phyloP scores from a whole-genome alignment of 345 rosid species.

The Jatropha curcas region DNA sequence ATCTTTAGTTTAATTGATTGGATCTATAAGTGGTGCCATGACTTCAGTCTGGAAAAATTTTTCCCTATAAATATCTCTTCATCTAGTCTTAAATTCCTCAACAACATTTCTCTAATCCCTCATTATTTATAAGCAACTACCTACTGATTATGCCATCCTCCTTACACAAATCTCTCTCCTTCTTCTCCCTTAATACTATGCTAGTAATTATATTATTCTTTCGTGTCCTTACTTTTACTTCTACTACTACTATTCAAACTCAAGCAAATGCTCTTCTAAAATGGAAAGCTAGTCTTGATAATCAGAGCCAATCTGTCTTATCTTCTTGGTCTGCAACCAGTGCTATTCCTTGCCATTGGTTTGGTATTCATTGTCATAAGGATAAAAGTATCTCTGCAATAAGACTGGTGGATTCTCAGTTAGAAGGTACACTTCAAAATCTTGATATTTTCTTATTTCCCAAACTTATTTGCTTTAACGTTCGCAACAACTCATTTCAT shows the following conservation, averaged over 20 bases:
- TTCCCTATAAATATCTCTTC: no score
- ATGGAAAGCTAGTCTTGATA: neutral
- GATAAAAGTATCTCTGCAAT: neutral
- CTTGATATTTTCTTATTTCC: conserved; percentile 32
- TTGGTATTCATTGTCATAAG: neutral
- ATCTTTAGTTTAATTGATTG: no score
- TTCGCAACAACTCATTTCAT: neutral
- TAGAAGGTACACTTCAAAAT: neutral
- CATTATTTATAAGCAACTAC: no score
- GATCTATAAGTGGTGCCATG: no score
- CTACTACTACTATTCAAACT: neutral
- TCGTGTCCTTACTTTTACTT: neutral
- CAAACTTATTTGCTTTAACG: conserved; percentile 11
- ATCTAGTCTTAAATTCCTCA: no score
- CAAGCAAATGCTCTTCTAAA: neutral
- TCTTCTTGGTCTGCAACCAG: neutral
- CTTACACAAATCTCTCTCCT: neutral
- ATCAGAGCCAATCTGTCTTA: neutral
- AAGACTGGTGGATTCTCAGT: conserved; percentile 7
- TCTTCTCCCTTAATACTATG: neutral
- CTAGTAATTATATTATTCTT: neutral
- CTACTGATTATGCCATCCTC: neutral
- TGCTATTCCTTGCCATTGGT: conserved; percentile 2
- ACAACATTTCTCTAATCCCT: no score
- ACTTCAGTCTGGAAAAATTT: no score